A percentile compares a stretch with the other conserved stretches of the same genome.
phyloP scores from a whole-genome alignment of 225 moss, liverwort and hornwort species.

The Polytrichum formosum region DNA sequence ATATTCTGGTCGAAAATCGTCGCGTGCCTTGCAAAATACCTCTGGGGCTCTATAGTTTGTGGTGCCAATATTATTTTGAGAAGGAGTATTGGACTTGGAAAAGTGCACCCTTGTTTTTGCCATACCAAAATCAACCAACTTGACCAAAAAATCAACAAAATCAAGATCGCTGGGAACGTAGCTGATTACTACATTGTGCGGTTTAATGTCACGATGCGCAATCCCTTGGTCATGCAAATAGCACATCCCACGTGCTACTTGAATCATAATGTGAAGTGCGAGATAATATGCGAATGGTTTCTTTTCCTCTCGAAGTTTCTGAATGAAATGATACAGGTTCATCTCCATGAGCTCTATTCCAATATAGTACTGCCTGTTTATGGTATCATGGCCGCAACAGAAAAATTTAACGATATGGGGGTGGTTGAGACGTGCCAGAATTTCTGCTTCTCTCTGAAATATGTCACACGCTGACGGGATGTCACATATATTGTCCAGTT shows the following conservation, averaged over 20 bases:
- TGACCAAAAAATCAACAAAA: neutral
- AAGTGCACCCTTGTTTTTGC: neutral
- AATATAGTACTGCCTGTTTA: neutral
- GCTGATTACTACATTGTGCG: neutral
- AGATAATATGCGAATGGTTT: constrained; percentile 1
- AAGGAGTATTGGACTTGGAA: neutral
- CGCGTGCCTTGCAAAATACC: neutral
- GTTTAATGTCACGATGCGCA: neutral
- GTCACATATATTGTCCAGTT: neutral
- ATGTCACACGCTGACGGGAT: neutral
- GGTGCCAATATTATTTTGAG: neutral
- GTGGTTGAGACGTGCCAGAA: neutral
- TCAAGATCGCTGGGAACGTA: neutral
- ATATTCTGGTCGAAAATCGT: neutral
- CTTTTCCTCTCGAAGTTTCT: neutral
- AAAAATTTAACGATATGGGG: constrained; percentile 2
- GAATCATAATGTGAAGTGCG: constrained; percentile 3
- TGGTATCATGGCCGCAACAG: neutral
- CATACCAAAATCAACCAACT: neutral
- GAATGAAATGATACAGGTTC: neutral
- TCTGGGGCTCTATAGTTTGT: neutral
- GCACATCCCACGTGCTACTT: neutral
- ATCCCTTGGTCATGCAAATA: neutral
- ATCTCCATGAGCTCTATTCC: constrained; percentile 1
- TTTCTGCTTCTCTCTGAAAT: constrained; percentile 3